A percentile compares a stretch with the other conserved stretches of the same genome.
phyloP scores from a whole-genome alignment of 2,329 filamentous ascomycete species.

The Colletotrichum echinochloae region DNA sequence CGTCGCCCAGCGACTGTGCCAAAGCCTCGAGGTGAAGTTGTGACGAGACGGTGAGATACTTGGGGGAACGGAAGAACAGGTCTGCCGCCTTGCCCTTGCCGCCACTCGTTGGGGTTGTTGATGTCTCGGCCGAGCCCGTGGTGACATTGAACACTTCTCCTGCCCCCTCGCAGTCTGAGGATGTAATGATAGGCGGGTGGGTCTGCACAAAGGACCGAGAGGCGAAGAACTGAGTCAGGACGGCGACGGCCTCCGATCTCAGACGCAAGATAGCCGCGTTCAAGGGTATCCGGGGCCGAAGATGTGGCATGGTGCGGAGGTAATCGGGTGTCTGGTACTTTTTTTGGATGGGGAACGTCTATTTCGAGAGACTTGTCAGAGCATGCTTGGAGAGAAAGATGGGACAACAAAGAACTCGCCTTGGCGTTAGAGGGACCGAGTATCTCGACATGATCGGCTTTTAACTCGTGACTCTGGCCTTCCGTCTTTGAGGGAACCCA shows the following conservation, averaged over 20 bases:
- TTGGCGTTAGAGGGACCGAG: conserved; percentile 83
- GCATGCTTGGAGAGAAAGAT: conserved; percentile 30
- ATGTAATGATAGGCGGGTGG: conserved; percentile 94
- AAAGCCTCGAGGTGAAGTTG: conserved; percentile 95
- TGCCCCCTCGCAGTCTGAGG: conserved; percentile 96
- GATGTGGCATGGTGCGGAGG: conserved; percentile 87
- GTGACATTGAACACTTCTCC: conserved; percentile 89
- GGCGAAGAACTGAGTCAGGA: conserved; percentile 81
- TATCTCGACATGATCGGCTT: conserved; percentile 75
- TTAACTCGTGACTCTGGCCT: conserved; percentile 83
- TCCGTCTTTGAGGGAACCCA: conserved; percentile 80
- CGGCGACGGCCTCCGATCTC: conserved; percentile 81
- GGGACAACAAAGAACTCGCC: conserved; percentile 63
- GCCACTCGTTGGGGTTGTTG: conserved; percentile 46
- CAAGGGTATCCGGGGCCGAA: conserved; percentile 83
- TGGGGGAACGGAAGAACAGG: conserved; percentile 85
- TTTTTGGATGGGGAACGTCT: conserved; percentile 95
- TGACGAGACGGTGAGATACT: conserved; percentile 94
- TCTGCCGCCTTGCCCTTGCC: conserved; percentile 54
- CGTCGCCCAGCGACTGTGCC: conserved; percentile 86
- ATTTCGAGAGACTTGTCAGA: conserved; percentile 32
- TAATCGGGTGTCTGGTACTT: conserved; percentile 94
- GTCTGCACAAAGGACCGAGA: conserved; percentile 80
- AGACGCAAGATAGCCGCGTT: conserved; percentile 85
- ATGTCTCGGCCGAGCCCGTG: conserved; percentile 50